A percentile compares a stretch with the other conserved stretches of the same genome.
Conservation (phyloP, 805 yeast species). For the Spathaspora hagerdaliae region DNA sequence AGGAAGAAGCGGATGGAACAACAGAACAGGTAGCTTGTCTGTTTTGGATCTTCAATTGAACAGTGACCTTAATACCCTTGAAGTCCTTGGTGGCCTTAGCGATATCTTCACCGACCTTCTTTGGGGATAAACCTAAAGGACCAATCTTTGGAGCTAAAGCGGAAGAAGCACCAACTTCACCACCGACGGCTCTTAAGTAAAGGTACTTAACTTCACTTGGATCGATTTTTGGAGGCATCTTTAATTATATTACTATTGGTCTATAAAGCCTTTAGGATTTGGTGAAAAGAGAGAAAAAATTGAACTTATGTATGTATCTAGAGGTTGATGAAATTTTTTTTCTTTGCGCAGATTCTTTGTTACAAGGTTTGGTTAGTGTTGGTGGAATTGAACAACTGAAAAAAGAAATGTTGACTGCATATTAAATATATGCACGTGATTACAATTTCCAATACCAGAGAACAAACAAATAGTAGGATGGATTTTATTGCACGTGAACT, state of each 20-base stretch:
- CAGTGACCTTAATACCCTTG: constrained; percentile 99
- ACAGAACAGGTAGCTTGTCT: constrained; percentile 99
- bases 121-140: constrained; percentile 99
- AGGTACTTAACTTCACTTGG: constrained; percentile 97
- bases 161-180: constrained; percentile 99
- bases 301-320: no score
- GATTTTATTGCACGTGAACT: not conserved
- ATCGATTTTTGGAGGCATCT: constrained; percentile 97
- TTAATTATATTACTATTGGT: constrained; percentile 1
- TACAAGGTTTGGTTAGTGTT: no score
- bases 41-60: constrained; percentile 98
- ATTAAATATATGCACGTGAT: not conserved
- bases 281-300: not conserved
- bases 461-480: not conserved
- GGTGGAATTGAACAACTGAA: not conserved
- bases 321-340: no score
- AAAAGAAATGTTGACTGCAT: not conserved
- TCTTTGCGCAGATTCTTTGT: not conserved
- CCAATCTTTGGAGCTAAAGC: constrained; percentile 99
- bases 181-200: constrained; percentile 99
- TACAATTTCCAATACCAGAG: not conserved
- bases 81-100: constrained; percentile 99
- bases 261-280: constrained; percentile 2
- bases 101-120: constrained; percentile 99
- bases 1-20: constrained; percentile 98